Conservation (phyloP, 2,329 filamentous ascomycete genomes). For the Cytospora leucostoma region DNA sequence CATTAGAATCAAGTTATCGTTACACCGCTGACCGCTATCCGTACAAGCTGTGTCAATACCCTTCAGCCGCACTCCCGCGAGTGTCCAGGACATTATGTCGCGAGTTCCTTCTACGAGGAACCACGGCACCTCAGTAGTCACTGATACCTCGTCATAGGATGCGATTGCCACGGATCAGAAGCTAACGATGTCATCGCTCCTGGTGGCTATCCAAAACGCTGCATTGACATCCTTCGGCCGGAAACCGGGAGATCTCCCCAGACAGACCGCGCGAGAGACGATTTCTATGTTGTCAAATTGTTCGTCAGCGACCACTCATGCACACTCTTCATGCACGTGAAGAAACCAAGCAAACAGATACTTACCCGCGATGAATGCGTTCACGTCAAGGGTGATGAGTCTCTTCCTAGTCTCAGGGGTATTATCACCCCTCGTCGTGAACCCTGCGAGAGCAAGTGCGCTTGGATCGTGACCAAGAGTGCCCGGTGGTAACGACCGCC, state of each 20-base stretch:
- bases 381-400: slow-evolving; percentile 34
- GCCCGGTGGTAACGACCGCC: background rate
- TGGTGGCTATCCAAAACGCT: slow-evolving; percentile 33
- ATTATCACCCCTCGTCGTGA: background rate
- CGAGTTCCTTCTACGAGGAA: background rate
- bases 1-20: background rate
- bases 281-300: slow-evolving; percentile 33
- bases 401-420: slow-evolving; percentile 15
- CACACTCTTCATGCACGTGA: background rate
- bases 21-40: background rate
- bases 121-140: background rate
- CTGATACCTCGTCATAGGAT: background rate
- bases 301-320: slow-evolving; percentile 3
- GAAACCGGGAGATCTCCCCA: slow-evolving; percentile 38
- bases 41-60: background rate
- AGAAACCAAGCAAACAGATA: background rate
- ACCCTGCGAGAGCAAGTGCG: background rate
- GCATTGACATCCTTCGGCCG: slow-evolving; percentile 35
- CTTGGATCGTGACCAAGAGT: background rate
- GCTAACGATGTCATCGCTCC: slow-evolving; percentile 1
- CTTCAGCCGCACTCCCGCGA: background rate
- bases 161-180: background rate
- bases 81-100: background rate
- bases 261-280: slow-evolving; percentile 33
- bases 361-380: slow-evolving; percentile 34